These are phyloP conservation scores for Calonectria naviculata DNA, from an alignment of 2,329 filamentous ascomycete genomes.

Conservation along the genomic window DNA sequence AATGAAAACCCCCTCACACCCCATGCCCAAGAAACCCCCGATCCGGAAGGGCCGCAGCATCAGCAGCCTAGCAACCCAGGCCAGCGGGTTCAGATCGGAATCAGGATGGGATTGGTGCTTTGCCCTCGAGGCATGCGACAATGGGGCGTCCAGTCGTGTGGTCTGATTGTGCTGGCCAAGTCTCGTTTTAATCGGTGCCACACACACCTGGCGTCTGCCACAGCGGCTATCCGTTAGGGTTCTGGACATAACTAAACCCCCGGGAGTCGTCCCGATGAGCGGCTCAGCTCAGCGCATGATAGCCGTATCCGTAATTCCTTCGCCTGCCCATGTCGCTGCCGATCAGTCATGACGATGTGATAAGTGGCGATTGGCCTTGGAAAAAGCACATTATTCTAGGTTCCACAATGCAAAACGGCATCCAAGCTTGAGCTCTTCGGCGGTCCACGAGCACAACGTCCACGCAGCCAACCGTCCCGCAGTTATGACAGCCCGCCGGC, in stretches of 20 bases:
- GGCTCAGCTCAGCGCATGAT: constrained; percentile 14
- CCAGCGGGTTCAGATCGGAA: constrained; percentile 11
- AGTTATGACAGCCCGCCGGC: constrained; percentile 1
- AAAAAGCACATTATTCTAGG: neutral
- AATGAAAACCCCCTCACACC: neutral
- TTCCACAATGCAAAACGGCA: neutral
- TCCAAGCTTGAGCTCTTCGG: neutral
- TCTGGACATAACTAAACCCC: constrained; percentile 2
- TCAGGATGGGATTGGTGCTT: constrained; percentile 16
- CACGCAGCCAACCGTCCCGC: constrained; percentile 3
- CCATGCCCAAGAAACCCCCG: constrained; percentile 1
- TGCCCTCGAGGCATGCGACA: constrained; percentile 11
- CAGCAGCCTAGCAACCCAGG: constrained; percentile 9
- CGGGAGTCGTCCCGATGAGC: neutral
- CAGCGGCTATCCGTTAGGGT: constrained; percentile 31
- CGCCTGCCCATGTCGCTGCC: neutral
- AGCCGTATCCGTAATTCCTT: neutral
- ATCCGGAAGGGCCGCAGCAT: constrained; percentile 5
- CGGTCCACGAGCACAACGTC: neutral
- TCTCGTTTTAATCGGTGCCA: neutral
- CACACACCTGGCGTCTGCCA: constrained; percentile 22
- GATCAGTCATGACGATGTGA: constrained; percentile 1
- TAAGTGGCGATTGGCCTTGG: neutral
- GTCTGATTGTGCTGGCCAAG: constrained; percentile 11
- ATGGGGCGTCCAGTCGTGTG: constrained; percentile 19